Evolutionary conservation across 257 asterid genomes (phyloP), one percentile per base, ranked within the genome.

Genomic region (Cynanchum wilfordii): DNA sequence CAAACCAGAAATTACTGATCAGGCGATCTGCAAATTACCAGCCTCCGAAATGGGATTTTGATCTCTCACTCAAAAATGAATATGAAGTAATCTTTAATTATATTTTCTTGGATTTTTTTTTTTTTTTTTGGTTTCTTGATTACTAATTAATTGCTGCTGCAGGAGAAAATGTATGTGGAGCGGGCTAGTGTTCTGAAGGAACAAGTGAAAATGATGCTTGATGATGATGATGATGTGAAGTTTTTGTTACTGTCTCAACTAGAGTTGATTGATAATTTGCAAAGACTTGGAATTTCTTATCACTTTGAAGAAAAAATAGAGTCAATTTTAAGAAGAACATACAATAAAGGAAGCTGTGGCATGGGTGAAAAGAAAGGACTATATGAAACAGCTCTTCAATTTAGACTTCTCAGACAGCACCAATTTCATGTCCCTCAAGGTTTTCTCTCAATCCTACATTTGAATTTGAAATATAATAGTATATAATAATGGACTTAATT

Each of bases 321-420:
- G 16, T 47, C 63, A 25, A 69, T 74, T 55, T 74, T 65, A n/a
- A 47, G 68, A 20, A 52, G 11, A 19, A 63, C 55, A 0, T 30
- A 76, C 11, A 45, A 13, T 22, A 24, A 52, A 49, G 50, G 3
- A 51, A 10, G 38, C 15, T 16, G 16, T 10, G 15, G 2, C 19
- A 12, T 50, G 45, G 45, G 0, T 50, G 52, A 10, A 10, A 50
- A 54, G 19, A 16, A 57, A 30, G 74, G 60, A 49, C 55, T 80
- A 36, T 76, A 68, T 11, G 58, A 66, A 2, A 55, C 78, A 1
- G 73, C 78, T 52, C 77, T 80, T 50, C 69, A 76, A 69, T 80
- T 76, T 29, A 74, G 80, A 44, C 75, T 80, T 19, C 44, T 80
- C 17, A 80, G 84, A 44, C 76, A 80, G 45, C 76, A 76, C 27